Base-by-base conservation (phyloP, 2,329 filamentous ascomycete genomes). In the Berkeleyomyces rouxiae region DNA sequence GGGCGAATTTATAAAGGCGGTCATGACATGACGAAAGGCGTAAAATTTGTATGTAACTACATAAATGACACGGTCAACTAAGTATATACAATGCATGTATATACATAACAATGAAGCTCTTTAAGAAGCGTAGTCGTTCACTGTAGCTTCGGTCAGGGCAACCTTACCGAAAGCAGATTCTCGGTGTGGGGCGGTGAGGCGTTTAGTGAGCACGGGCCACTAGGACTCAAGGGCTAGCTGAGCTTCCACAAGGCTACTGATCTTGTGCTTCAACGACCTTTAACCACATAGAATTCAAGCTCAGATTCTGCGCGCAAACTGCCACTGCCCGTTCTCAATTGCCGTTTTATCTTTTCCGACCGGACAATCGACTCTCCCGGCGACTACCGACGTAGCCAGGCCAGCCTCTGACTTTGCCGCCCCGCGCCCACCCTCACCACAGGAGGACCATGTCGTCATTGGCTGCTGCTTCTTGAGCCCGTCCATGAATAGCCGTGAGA, bases 401-500 rank as follows among this genome's bases (percentile, higher is more conserved):
- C n/a, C 16, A 23, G 43, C 11, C 11, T 31, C 43, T 49, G 23
- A 7, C 4, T 40, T 16, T 13, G 33, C 13, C 51, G 23, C 49
- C 43, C 43, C 43, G n/a, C 10, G 42, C 43, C 43, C 23, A 23
- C 23, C 23, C 31, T 44, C 13, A 11, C 58, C 9, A 37, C 58
- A 3, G 47, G n/a, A 44, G 58, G 44, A 44, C 58, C 40, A 59
- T 59, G 58, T 59, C 58, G 43, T 59, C 42, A 31, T 47, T 44
- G 31, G 51, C 33, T 37, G 36, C 33, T 37, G 33, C 46, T 23
- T 49, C 51, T 55, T 55, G 51, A 59, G 58, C 42, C 58, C 58
- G 58, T 36, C 51, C 57, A 63, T 63, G 62, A 46, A 63, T 44
- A 59, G 51, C 37, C 37, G 10, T 42, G 61, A 80, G 67, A 78